Evolutionary conservation across 2,329 filamentous ascomycete species (phyloP).

Genomic region (Xylariomycetidae sp.): DNA sequence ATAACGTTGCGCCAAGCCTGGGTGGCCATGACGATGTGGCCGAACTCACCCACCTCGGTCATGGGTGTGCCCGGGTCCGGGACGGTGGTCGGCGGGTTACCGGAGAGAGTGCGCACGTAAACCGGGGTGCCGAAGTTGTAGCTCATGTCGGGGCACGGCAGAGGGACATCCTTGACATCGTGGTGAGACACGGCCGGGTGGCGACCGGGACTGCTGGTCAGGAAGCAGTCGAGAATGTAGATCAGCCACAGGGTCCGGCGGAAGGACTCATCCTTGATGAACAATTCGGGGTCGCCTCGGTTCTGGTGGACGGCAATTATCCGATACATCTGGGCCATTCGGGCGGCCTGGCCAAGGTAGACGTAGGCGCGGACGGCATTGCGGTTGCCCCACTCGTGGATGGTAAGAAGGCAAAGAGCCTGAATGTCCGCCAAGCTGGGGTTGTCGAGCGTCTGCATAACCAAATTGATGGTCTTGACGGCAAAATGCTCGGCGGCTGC

Average conservation of each 20-base stretch:
- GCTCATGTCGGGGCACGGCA: conserved; percentile 57
- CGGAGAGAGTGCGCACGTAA: conserved; percentile 50
- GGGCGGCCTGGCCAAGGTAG: conserved; percentile 56
- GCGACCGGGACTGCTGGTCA: conserved; percentile 56
- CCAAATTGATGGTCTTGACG: conserved; percentile 48
- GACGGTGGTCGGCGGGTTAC: conserved; percentile 30
- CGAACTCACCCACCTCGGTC: conserved; percentile 55
- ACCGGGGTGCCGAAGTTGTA: conserved; percentile 57
- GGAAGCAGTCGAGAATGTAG: conserved; percentile 56
- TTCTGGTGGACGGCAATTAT: conserved; percentile 51
- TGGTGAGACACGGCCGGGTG: conserved; percentile 49
- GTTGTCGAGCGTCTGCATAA: conserved; percentile 54
- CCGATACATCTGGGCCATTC: conserved; percentile 59
- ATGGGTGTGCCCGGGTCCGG: conserved; percentile 32
- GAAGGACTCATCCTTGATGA: conserved; percentile 55
- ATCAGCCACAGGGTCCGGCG: conserved; percentile 57
- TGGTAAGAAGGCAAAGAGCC: conserved; percentile 53
- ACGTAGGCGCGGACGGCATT: conserved; percentile 59
- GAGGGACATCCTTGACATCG: conserved; percentile 48
- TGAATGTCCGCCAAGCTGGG: conserved; percentile 56
- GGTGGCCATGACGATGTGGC: conserved; percentile 54
- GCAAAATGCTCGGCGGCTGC: conserved; percentile 54
- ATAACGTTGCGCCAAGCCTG: conserved; percentile 58
- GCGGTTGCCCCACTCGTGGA: conserved; percentile 57
- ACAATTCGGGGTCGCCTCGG: conserved; percentile 48